Percentiles rank a stretch among this genome's conserved stretches.
phyloP scores from a whole-genome alignment of 2,329 filamentous ascomycete species.

The Colletotrichum coccodes region DNA sequence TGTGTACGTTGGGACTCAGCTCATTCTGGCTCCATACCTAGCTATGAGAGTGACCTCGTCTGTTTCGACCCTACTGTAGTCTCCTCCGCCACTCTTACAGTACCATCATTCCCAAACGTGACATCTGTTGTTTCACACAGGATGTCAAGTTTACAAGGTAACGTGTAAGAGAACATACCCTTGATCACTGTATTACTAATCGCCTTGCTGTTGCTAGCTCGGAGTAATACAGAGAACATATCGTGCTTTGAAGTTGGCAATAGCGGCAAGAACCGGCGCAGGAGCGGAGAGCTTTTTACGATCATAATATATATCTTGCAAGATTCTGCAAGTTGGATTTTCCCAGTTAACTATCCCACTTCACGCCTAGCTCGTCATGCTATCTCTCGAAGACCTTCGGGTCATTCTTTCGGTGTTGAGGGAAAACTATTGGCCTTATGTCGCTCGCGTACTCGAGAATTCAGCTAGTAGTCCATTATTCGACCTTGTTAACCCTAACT shows the following conservation, averaged over 20 bases:
- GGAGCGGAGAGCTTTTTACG: not conserved
- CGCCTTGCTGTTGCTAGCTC: not conserved
- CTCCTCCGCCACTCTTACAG: not conserved
- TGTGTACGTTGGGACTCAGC: not conserved
- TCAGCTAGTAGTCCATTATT: not conserved
- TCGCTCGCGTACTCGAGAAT: not conserved
- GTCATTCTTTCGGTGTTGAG: not conserved
- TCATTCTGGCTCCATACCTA: not conserved
- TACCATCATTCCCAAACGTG: not conserved
- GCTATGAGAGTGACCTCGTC: not conserved
- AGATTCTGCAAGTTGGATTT: not conserved
- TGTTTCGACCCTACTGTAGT: not conserved
- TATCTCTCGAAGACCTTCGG: not conserved
- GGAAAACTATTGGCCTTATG: not conserved
- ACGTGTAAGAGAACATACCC: not conserved
- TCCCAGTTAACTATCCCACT: not conserved
- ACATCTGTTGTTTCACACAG: not conserved
- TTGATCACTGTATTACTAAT: not conserved
- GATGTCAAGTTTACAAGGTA: not conserved
- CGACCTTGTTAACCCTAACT: not conserved
- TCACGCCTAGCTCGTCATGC: not conserved
- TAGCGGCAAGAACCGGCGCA: not conserved
- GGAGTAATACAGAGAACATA: not conserved
- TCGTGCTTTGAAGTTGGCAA: not conserved
- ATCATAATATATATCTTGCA: not conserved